phyloP scores from a whole-genome alignment of 106 monocot species.

The Apostasia ramifera region DNA sequence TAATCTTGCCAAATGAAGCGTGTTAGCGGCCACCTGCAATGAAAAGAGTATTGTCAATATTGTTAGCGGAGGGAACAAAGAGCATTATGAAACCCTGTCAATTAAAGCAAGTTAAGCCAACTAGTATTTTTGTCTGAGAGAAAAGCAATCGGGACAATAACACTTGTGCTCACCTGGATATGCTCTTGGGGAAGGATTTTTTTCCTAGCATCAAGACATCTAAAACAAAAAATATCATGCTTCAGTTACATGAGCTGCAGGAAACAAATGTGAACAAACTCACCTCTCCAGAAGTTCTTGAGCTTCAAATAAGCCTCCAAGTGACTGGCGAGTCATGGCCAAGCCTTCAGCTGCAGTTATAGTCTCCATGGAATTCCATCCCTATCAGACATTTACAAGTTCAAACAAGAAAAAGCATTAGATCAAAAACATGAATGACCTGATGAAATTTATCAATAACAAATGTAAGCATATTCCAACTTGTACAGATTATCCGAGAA shows the following conservation, averaged over 20 bases:
- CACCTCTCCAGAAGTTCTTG: constrained; percentile 71
- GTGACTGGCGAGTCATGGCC: constrained; percentile 69
- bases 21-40: constrained; percentile 50
- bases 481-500: too few relatives aligned
- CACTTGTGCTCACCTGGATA: constrained; percentile 43
- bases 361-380: constrained; percentile 86
- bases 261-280: neutral
- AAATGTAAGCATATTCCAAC: too few relatives aligned
- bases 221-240: constrained; percentile 19
- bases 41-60: neutral
- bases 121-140: too few relatives aligned
- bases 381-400: constrained; percentile 37
- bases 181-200: constrained; percentile 54
- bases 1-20: constrained; percentile 72
- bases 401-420: neutral
- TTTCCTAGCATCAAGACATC: constrained; percentile 65
- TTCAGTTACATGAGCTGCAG: constrained; percentile 4
- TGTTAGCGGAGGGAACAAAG: neutral
- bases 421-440: too few relatives aligned
- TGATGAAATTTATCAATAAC: too few relatives aligned
- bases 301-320: constrained; percentile 66
- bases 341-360: constrained; percentile 58
- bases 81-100: too few relatives aligned
- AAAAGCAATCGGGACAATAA: too few relatives aligned
- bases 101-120: too few relatives aligned